Evolutionary conservation across 805 yeast species (phyloP).

Genomic region (Candida vartiovaarae): DNA sequence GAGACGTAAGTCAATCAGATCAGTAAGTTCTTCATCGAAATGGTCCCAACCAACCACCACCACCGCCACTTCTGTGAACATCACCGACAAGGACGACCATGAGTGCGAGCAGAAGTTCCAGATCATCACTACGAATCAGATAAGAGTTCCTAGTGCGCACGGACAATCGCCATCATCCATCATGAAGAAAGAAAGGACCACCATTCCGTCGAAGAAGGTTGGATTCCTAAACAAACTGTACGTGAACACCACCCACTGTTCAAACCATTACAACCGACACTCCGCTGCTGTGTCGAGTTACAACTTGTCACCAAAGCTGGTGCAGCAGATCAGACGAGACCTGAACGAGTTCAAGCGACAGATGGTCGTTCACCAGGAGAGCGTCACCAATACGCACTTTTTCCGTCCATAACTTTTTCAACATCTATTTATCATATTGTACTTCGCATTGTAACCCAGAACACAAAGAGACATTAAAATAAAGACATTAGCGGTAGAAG

Average conservation of each 20-base stretch:
- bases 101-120: constrained; percentile 7
- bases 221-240: constrained; percentile 40
- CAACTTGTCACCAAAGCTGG: constrained; percentile 40
- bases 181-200: not conserved
- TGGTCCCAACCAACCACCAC: constrained; percentile 9
- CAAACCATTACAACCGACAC: constrained; percentile 48
- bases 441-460: not conserved
- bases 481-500: constrained; percentile 60
- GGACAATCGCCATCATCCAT: not conserved
- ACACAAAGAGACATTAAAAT: not conserved
- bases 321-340: constrained; percentile 54
- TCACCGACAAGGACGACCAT: not conserved
- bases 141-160: constrained; percentile 4
- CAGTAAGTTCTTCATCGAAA: constrained; percentile 22
- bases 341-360: constrained; percentile 58
- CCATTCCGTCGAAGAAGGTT: constrained; percentile 24
- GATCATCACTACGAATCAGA: constrained; percentile 11
- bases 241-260: constrained; percentile 46
- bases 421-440: too few species aligned
- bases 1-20: constrained; percentile 27
- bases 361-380: constrained; percentile 62
- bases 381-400: constrained; percentile 58
- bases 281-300: constrained; percentile 32
- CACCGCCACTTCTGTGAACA: not conserved
- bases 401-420: constrained; percentile 31